Evolutionary conservation across 2,329 filamentous ascomycete species (phyloP).

Genomic region (Ophiostoma sp.): DNA sequence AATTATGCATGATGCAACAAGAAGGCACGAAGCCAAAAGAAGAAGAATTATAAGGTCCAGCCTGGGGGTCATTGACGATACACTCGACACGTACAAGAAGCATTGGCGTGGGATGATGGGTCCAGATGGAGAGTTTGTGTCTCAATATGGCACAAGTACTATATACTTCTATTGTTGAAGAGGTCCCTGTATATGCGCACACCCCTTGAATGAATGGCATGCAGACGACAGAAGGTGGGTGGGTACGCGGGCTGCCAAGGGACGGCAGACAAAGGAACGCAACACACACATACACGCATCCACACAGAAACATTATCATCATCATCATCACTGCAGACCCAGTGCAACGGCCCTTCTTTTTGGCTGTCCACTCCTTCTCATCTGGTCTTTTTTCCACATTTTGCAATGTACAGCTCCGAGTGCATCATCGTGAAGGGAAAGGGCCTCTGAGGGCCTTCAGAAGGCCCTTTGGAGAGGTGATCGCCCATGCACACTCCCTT

Average conservation of each 20-base stretch:
- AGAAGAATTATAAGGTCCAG: neutral
- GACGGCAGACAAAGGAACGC: neutral
- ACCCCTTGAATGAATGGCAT: neutral
- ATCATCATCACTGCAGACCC: neutral
- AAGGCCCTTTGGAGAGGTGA: neutral
- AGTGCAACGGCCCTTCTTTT: neutral
- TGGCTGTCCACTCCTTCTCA: neutral
- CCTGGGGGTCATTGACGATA: neutral
- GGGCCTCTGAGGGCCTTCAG: too few relatives aligned
- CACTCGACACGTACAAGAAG: neutral
- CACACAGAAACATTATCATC: neutral
- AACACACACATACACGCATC: neutral
- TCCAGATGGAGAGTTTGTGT: neutral
- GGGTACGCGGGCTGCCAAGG: neutral
- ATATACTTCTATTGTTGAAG: neutral
- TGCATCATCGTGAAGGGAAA: neutral
- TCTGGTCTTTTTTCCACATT: neutral
- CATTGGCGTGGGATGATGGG: neutral
- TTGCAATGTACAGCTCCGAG: neutral
- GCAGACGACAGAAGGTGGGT: neutral
- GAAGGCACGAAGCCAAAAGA: neutral
- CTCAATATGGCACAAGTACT: neutral
- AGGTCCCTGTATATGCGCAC: neutral
- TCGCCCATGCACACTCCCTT: neutral
- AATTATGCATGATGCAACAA: conserved; percentile 11